Percentiles rank a stretch among this genome's conserved stretches.
Conservation (phyloP, 202 grass and related monocot genomes). For the Miscanthus sacchariflorus region DNA sequence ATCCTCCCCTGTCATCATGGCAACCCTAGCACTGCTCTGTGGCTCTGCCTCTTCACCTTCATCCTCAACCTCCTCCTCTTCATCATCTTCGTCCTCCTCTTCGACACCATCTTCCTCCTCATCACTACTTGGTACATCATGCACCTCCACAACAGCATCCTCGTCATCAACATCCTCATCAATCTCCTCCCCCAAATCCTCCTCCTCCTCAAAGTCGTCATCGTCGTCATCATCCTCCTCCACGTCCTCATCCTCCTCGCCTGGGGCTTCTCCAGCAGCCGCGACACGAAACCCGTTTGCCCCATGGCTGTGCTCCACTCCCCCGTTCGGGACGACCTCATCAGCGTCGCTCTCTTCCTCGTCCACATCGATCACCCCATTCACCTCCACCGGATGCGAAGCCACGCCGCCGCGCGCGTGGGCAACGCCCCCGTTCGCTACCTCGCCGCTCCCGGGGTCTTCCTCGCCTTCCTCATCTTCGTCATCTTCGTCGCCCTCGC, state of each 20-base stretch:
- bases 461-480: constrained; percentile 70
- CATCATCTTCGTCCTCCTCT: constrained; percentile 50
- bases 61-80: constrained; percentile 69
- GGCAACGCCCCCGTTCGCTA: constrained; percentile 58
- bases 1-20: constrained; percentile 6
- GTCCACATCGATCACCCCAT: constrained; percentile 75
- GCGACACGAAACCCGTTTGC: constrained; percentile 85
- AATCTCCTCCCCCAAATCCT: constrained; percentile 82
- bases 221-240: constrained; percentile 74
- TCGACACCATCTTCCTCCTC: constrained; percentile 66
- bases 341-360: constrained; percentile 97
- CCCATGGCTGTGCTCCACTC: constrained; percentile 43
- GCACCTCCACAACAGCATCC: constrained; percentile 80
- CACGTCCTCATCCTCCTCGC: constrained; percentile 68
- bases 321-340: constrained; percentile 69
- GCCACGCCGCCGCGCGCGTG: constrained; percentile 34
- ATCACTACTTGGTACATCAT: constrained; percentile 65
- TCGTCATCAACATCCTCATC: constrained; percentile 78
- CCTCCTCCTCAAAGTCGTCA: constrained; percentile 69
- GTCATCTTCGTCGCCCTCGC: constrained; percentile 63
- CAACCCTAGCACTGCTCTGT: constrained; percentile 67
- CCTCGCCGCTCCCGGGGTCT: constrained; percentile 89
- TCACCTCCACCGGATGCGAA: constrained; percentile 51
- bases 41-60: constrained; percentile 67
- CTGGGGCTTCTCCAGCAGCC: constrained; percentile 40